These are phyloP conservation scores for Oryza meridionalis DNA, from an alignment of 176 grass and related monocot genomes.

Conservation along the genomic window DNA sequence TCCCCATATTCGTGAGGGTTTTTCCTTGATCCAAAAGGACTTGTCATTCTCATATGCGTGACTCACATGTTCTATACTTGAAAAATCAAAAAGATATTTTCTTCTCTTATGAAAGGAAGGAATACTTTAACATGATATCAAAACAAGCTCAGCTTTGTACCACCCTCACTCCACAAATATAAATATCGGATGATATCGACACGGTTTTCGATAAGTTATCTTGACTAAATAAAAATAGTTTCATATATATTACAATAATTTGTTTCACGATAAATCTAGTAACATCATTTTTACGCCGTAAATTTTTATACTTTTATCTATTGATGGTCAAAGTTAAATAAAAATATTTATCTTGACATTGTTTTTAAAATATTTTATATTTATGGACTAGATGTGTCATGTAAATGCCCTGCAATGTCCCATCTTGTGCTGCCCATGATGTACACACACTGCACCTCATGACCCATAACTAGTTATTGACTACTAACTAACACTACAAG, in stretches of 20 bases:
- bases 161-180: too few relatives aligned
- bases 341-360: too few relatives aligned
- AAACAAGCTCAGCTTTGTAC: background rate
- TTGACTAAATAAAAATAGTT: too few relatives aligned
- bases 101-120: background rate
- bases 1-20: background rate
- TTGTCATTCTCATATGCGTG: constrained; percentile 25
- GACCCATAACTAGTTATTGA: background rate
- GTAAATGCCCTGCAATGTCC: background rate
- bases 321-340: too few relatives aligned
- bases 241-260: too few relatives aligned
- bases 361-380: too few relatives aligned
- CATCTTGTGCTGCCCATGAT: constrained; percentile 16
- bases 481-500: background rate
- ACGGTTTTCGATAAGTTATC: too few relatives aligned
- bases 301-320: too few relatives aligned
- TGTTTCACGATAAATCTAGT: too few relatives aligned
- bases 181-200: too few relatives aligned
- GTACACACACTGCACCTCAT: background rate
- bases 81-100: background rate
- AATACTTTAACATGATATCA: background rate
- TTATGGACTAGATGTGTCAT: background rate
- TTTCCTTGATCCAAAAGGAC: background rate
- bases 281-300: too few relatives aligned
- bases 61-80: background rate